phyloP scores from a whole-genome alignment of 148 eudicot species.

The Arctostaphylos glauca region DNA sequence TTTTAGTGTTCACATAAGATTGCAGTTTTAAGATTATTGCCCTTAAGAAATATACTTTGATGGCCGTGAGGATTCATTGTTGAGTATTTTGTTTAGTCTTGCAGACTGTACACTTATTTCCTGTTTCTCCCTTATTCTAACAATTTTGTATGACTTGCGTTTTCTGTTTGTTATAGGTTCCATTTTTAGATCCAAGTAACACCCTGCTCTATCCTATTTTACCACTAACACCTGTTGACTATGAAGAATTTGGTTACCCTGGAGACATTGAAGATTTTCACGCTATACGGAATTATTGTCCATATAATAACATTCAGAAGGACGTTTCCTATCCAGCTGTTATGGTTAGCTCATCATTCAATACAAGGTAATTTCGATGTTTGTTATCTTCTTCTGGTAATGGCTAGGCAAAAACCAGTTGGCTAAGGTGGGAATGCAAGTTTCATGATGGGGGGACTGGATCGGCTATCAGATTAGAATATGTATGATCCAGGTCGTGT shows the following conservation, averaged over 20 bases:
- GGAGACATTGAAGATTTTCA: conserved; percentile 72
- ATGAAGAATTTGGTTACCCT: conserved; percentile 92
- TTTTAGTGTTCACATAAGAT: neutral
- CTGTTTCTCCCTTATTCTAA: neutral
- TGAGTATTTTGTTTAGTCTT: neutral
- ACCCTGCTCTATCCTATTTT: conserved; percentile 77
- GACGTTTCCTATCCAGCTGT: conserved; percentile 73
- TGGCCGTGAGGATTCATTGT: conserved; percentile 5
- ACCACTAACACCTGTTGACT: conserved; percentile 77
- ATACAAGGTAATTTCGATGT: conserved; percentile 54
- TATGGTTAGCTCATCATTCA: conserved; percentile 72
- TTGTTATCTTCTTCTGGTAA: neutral
- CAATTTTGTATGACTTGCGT: neutral
- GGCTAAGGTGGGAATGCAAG: neutral
- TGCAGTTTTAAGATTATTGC: neutral
- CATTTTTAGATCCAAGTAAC: conserved; percentile 80
- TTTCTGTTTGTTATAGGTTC: conserved; percentile 52
- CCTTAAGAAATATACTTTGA: neutral
- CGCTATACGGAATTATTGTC: conserved; percentile 71
- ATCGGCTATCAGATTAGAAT: neutral
- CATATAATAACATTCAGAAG: conserved; percentile 74
- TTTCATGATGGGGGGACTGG: neutral
- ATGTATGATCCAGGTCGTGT: neutral
- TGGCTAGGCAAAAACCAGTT: neutral
- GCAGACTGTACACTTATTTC: neutral